Evolutionary conservation across 768 basidiomycete species (phyloP), one percentile per base, ranked within the genome.

Genomic region (Boletus subcaerulescens): DNA sequence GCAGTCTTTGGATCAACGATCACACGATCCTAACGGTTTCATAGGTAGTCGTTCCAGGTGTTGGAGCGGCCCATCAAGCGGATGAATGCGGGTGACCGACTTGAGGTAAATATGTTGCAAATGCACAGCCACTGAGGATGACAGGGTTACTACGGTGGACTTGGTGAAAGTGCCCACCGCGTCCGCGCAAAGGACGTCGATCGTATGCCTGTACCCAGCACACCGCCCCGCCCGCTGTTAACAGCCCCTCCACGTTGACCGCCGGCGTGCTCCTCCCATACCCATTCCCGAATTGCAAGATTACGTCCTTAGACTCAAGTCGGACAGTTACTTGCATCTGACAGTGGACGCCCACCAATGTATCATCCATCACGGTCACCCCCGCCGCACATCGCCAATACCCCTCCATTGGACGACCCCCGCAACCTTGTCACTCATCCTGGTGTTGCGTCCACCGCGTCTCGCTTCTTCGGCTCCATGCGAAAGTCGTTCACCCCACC

Each of bases 391-490:
- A 35, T 20, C 52, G 17, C 43, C 17, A 50, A 65, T 40, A 42
- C 55, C 44, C 31, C 50, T 35, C 45, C 31, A 24, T 11, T 17
- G 17, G 4, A 48, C 26, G 14, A 15, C 18, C 48, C 50, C 9
- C 47, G 33, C 14, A 46, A 24, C 35, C 15, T 56, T 10, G 44
- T 42, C 40, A 8, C 57, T 9, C 47, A 45, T 11, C 57, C 58
- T 35, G 50, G 59, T 9, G 57, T 64, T 47, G 50, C 59, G 18
- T 41, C 57, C n/a, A 50, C 63, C 33, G 64, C 71, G 15, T 72
- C 69, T 11, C 65, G 65, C 35, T 63, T 71, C 42, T 60, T 71
- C 26, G 45, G 62, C 20, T 72, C 71, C 45, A 61, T 71, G 62
- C 65, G 69, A 26, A 71, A 50, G 48, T 62, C 71, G 17, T 62